A percentile compares a stretch with the other conserved stretches of the same genome.
Evolutionary conservation across 2,329 filamentous ascomycete species (phyloP).

Genomic region (Exophiala phaeomuriformis): DNA sequence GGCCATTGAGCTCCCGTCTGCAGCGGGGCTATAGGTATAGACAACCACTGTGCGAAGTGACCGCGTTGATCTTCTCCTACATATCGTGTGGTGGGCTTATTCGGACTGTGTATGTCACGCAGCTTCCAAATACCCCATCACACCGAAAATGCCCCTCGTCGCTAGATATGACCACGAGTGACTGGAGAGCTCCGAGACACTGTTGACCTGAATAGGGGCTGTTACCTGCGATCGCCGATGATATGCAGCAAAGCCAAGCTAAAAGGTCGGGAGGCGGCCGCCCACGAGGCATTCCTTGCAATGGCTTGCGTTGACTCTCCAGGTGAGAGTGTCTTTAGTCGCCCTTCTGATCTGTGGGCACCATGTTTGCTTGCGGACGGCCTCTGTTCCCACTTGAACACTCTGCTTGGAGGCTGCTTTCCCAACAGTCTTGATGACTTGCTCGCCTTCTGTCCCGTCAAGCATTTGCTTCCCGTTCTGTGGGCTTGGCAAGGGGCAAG

Average conservation of each 20-base stretch:
- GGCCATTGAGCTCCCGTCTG: background rate
- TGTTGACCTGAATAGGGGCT: background rate
- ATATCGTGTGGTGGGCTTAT: background rate
- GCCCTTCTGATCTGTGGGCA: background rate
- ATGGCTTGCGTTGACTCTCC: background rate
- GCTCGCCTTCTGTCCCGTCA: background rate
- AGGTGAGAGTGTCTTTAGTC: background rate
- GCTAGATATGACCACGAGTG: background rate
- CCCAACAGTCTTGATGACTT: background rate
- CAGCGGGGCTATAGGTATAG: background rate
- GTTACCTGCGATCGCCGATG: constrained; percentile 1
- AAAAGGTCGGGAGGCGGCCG: background rate
- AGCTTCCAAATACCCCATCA: background rate
- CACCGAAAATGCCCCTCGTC: background rate
- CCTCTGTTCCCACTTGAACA: too few species aligned
- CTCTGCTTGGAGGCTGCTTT: too few species aligned
- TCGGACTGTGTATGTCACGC: background rate
- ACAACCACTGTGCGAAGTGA: background rate
- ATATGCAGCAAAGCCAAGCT: constrained; percentile 5
- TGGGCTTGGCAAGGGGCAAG: too few species aligned
- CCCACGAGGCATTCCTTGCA: background rate
- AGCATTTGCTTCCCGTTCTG: too few species aligned
- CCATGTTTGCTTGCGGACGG: too few species aligned
- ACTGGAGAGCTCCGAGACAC: background rate
- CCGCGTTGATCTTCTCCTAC: background rate